Evolutionary conservation across 2,329 filamentous ascomycete genomes (phyloP).

Genomic region (Colletotrichum tabaci): DNA sequence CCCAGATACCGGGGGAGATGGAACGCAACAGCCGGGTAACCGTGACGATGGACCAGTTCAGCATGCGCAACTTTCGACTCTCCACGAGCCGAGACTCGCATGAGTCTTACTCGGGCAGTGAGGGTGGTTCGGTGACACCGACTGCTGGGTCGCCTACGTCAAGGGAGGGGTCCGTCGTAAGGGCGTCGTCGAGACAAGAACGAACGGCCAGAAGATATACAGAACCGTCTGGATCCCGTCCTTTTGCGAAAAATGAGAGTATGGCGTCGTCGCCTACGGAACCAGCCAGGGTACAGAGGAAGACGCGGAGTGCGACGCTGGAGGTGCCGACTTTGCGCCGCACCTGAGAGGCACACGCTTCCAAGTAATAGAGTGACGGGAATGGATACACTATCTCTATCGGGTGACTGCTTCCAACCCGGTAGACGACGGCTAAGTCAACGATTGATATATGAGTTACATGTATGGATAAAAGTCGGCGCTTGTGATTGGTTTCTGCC

Average conservation of each 20-base stretch:
- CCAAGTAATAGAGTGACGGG: background rate
- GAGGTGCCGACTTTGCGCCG: conserved; percentile 5
- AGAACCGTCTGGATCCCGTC: background rate
- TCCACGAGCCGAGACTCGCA: conserved; percentile 46
- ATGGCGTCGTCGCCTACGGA: background rate
- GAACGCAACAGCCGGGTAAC: conserved; percentile 59
- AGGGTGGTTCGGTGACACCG: conserved; percentile 8
- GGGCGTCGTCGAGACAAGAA: background rate
- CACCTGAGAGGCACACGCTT: background rate
- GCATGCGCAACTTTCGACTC: background rate
- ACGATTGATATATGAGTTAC: background rate
- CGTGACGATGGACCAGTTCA: conserved; percentile 58
- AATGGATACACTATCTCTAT: background rate
- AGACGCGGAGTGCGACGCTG: background rate
- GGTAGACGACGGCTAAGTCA: background rate
- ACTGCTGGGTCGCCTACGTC: conserved; percentile 13
- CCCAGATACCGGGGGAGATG: conserved; percentile 69
- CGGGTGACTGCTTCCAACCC: background rate
- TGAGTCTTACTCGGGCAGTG: conserved; percentile 27
- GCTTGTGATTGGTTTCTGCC: background rate
- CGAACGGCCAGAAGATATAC: background rate
- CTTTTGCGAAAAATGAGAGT: background rate
- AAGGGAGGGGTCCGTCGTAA: background rate
- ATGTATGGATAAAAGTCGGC: background rate
- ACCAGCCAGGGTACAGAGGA: background rate